Evolutionary conservation across 1,284 basidiomycete genomes (phyloP).

Genomic region (Tausonia pullulans): DNA sequence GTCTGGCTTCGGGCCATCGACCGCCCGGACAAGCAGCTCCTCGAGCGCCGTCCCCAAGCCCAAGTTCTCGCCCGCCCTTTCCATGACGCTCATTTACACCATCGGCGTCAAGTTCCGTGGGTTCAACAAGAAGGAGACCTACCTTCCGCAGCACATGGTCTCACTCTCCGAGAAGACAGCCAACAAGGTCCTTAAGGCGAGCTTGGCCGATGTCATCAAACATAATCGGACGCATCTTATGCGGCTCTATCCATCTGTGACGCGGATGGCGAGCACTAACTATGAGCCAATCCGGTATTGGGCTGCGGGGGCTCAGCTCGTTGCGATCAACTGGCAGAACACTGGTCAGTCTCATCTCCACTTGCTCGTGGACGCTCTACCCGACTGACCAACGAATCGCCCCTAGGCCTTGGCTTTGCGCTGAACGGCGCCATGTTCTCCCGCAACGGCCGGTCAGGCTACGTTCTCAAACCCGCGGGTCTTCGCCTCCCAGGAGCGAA

Average conservation of each 20-base stretch:
- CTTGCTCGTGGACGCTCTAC: conserved; percentile 3
- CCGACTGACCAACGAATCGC: neutral
- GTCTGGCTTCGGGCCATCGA: too few species aligned
- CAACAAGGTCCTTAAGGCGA: conserved; percentile 38
- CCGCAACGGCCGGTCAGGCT: conserved; percentile 72
- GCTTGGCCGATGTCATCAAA: conserved; percentile 66
- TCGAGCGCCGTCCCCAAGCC: neutral
- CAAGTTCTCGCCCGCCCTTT: conserved; percentile 63
- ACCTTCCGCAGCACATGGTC: conserved; percentile 81
- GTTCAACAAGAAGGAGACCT: conserved; percentile 78
- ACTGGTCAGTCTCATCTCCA: conserved; percentile 47
- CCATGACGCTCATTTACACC: conserved; percentile 79
- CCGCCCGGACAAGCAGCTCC: neutral
- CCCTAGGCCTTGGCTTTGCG: conserved; percentile 66
- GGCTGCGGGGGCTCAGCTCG: conserved; percentile 83
- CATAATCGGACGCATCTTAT: conserved; percentile 80
- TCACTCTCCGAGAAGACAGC: conserved; percentile 82
- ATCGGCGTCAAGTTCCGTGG: conserved; percentile 91
- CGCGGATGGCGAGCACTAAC: conserved; percentile 71
- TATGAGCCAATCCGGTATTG: conserved; percentile 84
- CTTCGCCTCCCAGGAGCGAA: conserved; percentile 48
- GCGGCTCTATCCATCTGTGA: conserved; percentile 80
- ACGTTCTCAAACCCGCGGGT: conserved; percentile 77
- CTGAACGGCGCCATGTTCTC: conserved; percentile 94
- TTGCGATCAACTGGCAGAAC: conserved; percentile 97